Evolutionary conservation across 768 basidiomycete species (phyloP).

Genomic region (Hemileccinum rubropunctum): DNA sequence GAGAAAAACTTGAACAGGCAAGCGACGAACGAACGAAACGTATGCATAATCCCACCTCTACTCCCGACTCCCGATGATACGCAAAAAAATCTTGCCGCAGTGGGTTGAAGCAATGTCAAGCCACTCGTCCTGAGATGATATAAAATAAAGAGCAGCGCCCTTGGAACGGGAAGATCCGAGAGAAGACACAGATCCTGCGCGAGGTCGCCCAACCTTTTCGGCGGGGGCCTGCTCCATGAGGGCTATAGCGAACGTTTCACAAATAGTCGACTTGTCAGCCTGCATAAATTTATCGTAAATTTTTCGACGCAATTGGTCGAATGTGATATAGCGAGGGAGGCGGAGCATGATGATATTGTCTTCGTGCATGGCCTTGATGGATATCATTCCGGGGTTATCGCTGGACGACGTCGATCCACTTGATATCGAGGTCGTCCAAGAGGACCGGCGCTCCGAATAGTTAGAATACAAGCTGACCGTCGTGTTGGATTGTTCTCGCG

Average conservation of each 20-base stretch:
- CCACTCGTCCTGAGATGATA: slow-evolving; percentile 63
- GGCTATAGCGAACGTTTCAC: slow-evolving; percentile 53
- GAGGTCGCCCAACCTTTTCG: slow-evolving; percentile 24
- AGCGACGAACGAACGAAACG: slow-evolving; percentile 7
- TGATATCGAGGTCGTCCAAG: slow-evolving; percentile 34
- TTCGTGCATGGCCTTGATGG: slow-evolving; percentile 65
- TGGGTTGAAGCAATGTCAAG: slow-evolving; percentile 42
- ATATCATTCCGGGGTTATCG: slow-evolving; percentile 32
- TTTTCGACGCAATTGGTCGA: slow-evolving; percentile 52
- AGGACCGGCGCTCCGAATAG: slow-evolving; percentile 23
- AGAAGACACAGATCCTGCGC: slow-evolving; percentile 35
- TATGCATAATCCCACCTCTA: slow-evolving; percentile 6
- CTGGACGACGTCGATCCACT: slow-evolving; percentile 35
- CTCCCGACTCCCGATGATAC: slow-evolving; percentile 39
- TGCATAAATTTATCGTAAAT: slow-evolving; percentile 67
- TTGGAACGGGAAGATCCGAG: slow-evolving; percentile 24
- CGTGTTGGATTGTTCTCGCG: slow-evolving; percentile 7
- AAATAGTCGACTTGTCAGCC: slow-evolving; percentile 55
- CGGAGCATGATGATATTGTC: slow-evolving; percentile 64
- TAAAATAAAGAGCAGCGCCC: slow-evolving; percentile 37
- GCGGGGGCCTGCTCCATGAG: slow-evolving; percentile 41
- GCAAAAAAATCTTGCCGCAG: slow-evolving; percentile 54
- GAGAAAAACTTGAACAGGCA: slow-evolving; percentile 2
- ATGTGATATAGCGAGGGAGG: slow-evolving; percentile 43
- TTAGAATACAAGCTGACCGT: slow-evolving; percentile 6